Percentiles rank a stretch among this genome's conserved stretches.
Conservation (phyloP, 768 basidiomycete genomes). For the Agaricus sinodeliciosus region DNA sequence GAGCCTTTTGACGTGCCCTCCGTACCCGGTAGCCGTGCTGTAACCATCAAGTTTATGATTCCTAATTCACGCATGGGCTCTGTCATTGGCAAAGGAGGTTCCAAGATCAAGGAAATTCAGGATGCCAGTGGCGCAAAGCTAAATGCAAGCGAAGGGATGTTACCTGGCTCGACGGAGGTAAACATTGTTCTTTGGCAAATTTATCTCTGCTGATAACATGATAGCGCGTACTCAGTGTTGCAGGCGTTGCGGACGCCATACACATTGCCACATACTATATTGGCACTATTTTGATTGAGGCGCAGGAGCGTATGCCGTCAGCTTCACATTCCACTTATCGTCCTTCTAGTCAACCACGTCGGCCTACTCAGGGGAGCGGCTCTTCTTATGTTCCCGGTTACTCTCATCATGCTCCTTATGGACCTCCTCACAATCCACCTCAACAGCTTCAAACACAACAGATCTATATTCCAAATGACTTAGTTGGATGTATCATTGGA, state of each 20-base stretch:
- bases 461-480: slow-evolving; percentile 96
- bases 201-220: slow-evolving; percentile 9
- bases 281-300: slow-evolving; percentile 94
- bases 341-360: slow-evolving; percentile 39
- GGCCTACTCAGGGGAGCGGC: slow-evolving; percentile 18
- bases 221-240: slow-evolving; percentile 94
- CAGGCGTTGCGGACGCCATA: slow-evolving; percentile 97
- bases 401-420: slow-evolving; percentile 24
- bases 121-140: slow-evolving; percentile 95
- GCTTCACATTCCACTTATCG: slow-evolving; percentile 61
- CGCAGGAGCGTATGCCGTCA: slow-evolving; percentile 78
- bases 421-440: slow-evolving; percentile 45
- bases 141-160: slow-evolving; percentile 97
- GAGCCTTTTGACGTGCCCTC: slow-evolving; percentile 98
- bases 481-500: slow-evolving; percentile 96
- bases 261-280: slow-evolving; percentile 99
- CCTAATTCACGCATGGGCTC: slow-evolving; percentile 99
- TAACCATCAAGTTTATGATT: slow-evolving; percentile 99
- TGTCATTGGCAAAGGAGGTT: slow-evolving; percentile 95
- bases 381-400: slow-evolving; percentile 72
- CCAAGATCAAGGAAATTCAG: slow-evolving; percentile 99
- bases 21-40: slow-evolving; percentile 94
- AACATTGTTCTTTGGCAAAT: slow-evolving; percentile 6
- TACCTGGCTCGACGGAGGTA: slow-evolving; percentile 99
- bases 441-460: slow-evolving; percentile 91